A percentile compares a stretch with the other conserved stretches of the same genome.
These are phyloP conservation scores for Heterobasidion parviporum DNA, from an alignment of 1,284 basidiomycete genomes.

Conservation along the genomic window DNA sequence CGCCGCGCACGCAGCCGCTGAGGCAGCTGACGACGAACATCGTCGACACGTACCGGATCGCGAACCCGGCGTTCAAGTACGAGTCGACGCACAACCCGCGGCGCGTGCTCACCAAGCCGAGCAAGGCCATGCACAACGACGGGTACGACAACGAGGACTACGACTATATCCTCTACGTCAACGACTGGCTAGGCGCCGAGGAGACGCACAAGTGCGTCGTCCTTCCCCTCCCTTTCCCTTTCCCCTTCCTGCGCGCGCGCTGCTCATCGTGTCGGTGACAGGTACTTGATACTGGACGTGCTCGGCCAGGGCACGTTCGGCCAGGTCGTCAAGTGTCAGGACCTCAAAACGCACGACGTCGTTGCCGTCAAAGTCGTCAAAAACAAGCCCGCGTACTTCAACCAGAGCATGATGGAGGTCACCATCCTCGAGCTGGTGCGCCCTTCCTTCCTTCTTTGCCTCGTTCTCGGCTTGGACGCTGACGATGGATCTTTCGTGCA, in stretches of 20 bases:
- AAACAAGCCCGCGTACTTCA: conserved; percentile 99
- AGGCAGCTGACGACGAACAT: conserved; percentile 83
- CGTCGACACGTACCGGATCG: conserved; percentile 84
- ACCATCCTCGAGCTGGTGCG: conserved; percentile 91
- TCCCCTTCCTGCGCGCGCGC: conserved; percentile 2
- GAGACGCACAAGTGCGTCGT: conserved; percentile 80
- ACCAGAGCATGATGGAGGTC: conserved; percentile 99
- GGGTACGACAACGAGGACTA: conserved; percentile 96
- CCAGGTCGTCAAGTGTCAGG: conserved; percentile 99
- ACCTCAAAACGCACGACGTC: conserved; percentile 98
- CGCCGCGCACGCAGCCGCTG: conserved; percentile 50
- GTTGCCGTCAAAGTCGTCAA: conserved; percentile 99
- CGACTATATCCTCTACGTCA: conserved; percentile 96
- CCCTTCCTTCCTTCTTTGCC: conserved; percentile 11
- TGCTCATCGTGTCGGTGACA: conserved; percentile 24
- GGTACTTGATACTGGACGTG: conserved; percentile 96
- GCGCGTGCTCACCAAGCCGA: conserved; percentile 91
- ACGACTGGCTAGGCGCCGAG: conserved; percentile 88
- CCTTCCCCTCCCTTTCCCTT: neutral
- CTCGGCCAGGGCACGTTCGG: conserved; percentile 98
- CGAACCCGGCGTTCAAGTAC: conserved; percentile 89
- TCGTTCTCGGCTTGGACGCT: neutral
- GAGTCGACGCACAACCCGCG: conserved; percentile 89
- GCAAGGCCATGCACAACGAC: conserved; percentile 89
- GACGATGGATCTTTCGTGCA: neutral